Evolutionary conservation across 2,329 filamentous ascomycete genomes (phyloP), one percentile per base, ranked within the genome.

Genomic region (Diaporthe nobilis): DNA sequence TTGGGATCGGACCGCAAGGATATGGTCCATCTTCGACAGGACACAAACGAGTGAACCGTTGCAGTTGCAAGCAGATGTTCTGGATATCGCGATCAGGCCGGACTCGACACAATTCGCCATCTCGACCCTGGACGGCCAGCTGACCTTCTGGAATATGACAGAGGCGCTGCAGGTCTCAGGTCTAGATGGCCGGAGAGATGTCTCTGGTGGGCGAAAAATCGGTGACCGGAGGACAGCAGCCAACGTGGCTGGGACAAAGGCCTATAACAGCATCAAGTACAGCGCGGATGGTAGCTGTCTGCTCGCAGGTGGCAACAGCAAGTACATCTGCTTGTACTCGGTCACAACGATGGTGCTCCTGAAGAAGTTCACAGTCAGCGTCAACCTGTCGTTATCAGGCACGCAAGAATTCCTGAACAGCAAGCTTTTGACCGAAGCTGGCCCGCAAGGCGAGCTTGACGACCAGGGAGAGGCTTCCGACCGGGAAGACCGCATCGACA

Each of bases 281-380:
- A 98, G 95, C 82, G 94, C 95, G 1, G 97, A 99, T 82, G 97
- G 97, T 17, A 94, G 92, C 77, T 98, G 97, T 80, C 88, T 99
- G 15, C 88, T 99, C 55, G 97, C 96, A 0, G 96, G 92, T 65
- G 97, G 97, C 44, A 98, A 97, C 88, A 98, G 95, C 92, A 99
- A 99, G 86, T 98, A 98, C 84, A 98, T 99, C 71, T 98, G 97
- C 82, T 85, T 99, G 75, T 99, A 99, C 85, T 96, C 97, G n/a
- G 95, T 98, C 44, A 92, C 92, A 75, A 98, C 96, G 0, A 95
- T 97, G 83, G 95, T 97, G 0, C 87, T 99, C 15, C 88, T 98
- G 74, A 98, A 97, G 84, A 98, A 98, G 82, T 99, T 94, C 82
- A 98, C 96, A 2, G 96, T 98, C 81, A 98, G 95, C 80, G 91